Evolutionary conservation across 2,329 filamentous ascomycete genomes (phyloP), one percentile per base, ranked within the genome.

Genomic region (Escovopsis weberi): DNA sequence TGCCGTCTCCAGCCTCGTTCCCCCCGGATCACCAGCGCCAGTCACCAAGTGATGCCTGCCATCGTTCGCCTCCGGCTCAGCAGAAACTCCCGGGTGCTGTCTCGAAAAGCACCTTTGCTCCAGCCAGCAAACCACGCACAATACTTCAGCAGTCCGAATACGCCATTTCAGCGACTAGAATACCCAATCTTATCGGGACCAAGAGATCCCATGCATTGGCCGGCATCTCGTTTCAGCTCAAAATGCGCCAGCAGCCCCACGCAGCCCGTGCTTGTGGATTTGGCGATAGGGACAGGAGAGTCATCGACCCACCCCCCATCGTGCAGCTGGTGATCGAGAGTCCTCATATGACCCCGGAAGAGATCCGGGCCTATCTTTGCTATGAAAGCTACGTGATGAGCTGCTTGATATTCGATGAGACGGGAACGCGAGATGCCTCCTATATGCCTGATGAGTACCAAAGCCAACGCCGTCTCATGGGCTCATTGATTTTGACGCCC

Each of bases 221-320:
- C 11, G 49, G 49, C 38, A 51, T 56, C n/a, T 39, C 40, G 9
- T 64, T 63, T 44, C 49, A 45, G 5, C 51, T 64, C 4, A 51
- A 38, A 12, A 75, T 89, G 47, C 78, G 85, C 40, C 85, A 91
- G 58, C 84, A 89, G 54, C 85, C 85, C 8, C 68, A 77, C 15
- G 83, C 83, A 1, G 85, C 85, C 42, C 72, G 85, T 51, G 84
- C 83, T 36, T 91, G 85, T 53, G 85, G 85, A 1, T 89, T 87
- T 57, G 85, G 85, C 46, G 85, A 89, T 60, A 72, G 84, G 49
- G 85, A 91, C 55, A 75, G 85, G 34, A 74, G 85, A 47, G 83
- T 87, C 12, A 84, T 91, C 48, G 85, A 91, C 55, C 85, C 85
- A 35, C 85, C 85, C 2, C 85, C 85, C 12, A 89, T 91, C 53